Conservation (phyloP, 768 basidiomycete genomes). For the Trametes punicea region DNA sequence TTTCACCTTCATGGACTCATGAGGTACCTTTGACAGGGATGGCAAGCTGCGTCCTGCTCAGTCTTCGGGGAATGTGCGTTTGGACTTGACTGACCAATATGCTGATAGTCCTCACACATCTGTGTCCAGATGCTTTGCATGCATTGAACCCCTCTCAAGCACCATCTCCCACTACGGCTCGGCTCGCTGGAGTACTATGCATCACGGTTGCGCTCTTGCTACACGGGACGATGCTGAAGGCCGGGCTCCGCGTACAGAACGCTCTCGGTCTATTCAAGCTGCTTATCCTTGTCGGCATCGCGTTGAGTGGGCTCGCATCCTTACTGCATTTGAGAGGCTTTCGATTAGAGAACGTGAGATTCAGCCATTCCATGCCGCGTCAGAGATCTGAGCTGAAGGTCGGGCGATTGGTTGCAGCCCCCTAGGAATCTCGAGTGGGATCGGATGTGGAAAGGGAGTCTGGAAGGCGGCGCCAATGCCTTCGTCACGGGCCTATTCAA, state of each 20-base stretch:
- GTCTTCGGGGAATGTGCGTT: conserved; percentile 71
- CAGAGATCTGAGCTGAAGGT: too few species aligned
- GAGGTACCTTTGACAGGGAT: conserved; percentile 41
- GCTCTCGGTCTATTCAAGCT: conserved; percentile 60
- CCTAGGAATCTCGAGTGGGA: conserved; percentile 60
- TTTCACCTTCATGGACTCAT: not conserved
- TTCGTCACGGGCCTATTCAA: conserved; percentile 64
- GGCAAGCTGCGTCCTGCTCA: conserved; percentile 53
- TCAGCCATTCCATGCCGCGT: too few species aligned
- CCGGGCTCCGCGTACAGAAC: conserved; percentile 64
- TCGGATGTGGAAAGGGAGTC: conserved; percentile 62
- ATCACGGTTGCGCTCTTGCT: conserved; percentile 53
- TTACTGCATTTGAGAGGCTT: conserved; percentile 50
- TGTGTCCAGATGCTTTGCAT: conserved; percentile 52
- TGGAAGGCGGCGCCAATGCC: conserved; percentile 48
- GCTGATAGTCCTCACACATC: too few species aligned
- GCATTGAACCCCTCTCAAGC: conserved; percentile 40
- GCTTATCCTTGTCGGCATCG: conserved; percentile 48
- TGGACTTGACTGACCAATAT: too few species aligned
- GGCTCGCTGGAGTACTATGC: conserved; percentile 52
- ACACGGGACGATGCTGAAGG: conserved; percentile 51
- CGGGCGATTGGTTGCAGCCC: conserved; percentile 21
- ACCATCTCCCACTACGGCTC: conserved; percentile 48
- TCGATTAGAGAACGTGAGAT: conserved; percentile 41
- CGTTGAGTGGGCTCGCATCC: conserved; percentile 51